Evolutionary conservation across 2,329 filamentous ascomycete genomes (phyloP), one percentile per base, ranked within the genome.

Genomic region (Aspergillus chevalieri): DNA sequence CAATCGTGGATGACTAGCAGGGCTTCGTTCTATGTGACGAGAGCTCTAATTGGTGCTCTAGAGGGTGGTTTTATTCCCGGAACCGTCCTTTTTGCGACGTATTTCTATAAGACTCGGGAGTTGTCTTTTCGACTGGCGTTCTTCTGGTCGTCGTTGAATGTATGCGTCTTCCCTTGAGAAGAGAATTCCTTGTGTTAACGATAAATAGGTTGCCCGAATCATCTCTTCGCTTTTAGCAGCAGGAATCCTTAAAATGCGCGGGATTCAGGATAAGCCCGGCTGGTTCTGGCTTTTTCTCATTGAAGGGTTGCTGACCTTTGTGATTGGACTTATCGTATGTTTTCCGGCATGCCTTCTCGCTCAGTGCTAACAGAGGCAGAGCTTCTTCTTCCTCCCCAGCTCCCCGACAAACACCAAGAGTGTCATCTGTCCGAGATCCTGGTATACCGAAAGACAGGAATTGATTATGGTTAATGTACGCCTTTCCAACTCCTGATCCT

Each of bases 271-370:
- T 4, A 65, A 67, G 54, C 52, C 59, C 7, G 74, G 74, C 1
- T 76, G 74, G 74, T 58, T 59, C 45, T 70, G 67, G 65, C 54
- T 71, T 7, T 67, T 75, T 48, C 56, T 74, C 5, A 65, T 76
- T 17, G 74, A 77, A 46, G 73, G 74, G 3, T 46, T 68, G 8
- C 45, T 77, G 28, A 77, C 74, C 2, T 61, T 72, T 6, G 43
- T 68, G 7, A 70, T 77, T 34, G 74, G 74, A 5, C 46, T 74
- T 2, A 24, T 58, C 14, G 58, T 59, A 51, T 17, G 56, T 2
- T 51, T 64, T n/a, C 60, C 63, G 0, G 66, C 52, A 47, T 67
- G 66, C 24, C 61, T 67, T 4, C 8, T 1, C 7, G 14, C 4
- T 17, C 3, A n/a, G n/a, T 71, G 54, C 66, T 67, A 19, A 49